A percentile compares a stretch with the other conserved stretches of the same genome.
Conservation (phyloP, 1,139 yeast species). For the Kluyveromyces marxianus region DNA sequence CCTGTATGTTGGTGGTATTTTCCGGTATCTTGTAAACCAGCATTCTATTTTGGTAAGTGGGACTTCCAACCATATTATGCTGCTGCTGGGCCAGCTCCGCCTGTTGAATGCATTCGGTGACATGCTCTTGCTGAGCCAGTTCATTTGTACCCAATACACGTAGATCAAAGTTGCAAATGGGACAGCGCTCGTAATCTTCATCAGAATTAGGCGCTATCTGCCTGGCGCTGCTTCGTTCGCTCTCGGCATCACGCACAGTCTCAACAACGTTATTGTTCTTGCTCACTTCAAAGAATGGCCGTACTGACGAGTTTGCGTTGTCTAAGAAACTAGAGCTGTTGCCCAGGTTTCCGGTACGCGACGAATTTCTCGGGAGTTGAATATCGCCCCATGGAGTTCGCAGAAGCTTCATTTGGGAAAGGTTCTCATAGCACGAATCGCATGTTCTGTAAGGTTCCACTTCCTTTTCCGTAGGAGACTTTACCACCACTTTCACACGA, state of each 20-base stretch:
- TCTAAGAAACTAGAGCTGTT: background rate
- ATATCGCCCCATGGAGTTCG: slow-evolving; percentile 15
- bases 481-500: slow-evolving; percentile 66
- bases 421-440: slow-evolving; percentile 27
- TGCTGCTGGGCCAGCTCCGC: slow-evolving; percentile 58
- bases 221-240: slow-evolving; percentile 9
- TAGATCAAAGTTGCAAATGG: slow-evolving; percentile 45
- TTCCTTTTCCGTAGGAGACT: slow-evolving; percentile 63
- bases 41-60: slow-evolving; percentile 58
- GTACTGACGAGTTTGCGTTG: background rate
- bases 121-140: slow-evolving; percentile 49
- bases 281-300: slow-evolving; percentile 8
- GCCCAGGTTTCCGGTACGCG: background rate
- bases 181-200: slow-evolving; percentile 42
- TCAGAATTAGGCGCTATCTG: slow-evolving; percentile 4
- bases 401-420: slow-evolving; percentile 21
- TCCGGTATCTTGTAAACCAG: slow-evolving; percentile 66
- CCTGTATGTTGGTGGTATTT: slow-evolving; percentile 35
- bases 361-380: background rate
- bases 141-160: slow-evolving; percentile 35
- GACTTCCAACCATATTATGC: slow-evolving; percentile 36
- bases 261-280: slow-evolving; percentile 10
- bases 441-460: slow-evolving; percentile 27
- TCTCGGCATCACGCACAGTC: slow-evolving; percentile 8
- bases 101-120: slow-evolving; percentile 56